phyloP scores from a whole-genome alignment of 495 filamentous ascomycete genomes.

The Evernia prunastri region DNA sequence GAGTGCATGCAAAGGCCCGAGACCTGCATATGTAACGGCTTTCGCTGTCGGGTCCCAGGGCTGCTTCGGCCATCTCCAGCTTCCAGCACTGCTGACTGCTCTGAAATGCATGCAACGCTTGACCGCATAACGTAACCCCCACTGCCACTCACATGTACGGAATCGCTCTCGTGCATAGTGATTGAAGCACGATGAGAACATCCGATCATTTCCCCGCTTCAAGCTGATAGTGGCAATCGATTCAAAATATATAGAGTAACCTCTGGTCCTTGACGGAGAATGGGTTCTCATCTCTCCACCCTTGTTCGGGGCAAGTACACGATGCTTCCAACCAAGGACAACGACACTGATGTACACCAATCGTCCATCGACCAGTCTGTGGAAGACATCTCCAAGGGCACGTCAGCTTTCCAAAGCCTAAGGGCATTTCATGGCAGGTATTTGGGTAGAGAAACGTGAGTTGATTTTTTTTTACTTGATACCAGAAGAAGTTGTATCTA shows the following conservation, averaged over 20 bases:
- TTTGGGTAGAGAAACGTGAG: constrained; percentile 14
- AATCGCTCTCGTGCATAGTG: neutral
- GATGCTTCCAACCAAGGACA: constrained; percentile 25
- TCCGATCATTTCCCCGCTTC: neutral
- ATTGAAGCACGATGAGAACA: neutral
- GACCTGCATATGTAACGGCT: neutral
- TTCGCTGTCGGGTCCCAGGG: neutral
- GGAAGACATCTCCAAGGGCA: neutral
- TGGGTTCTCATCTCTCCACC: neutral
- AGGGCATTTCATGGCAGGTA: constrained; percentile 5
- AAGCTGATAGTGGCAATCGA: neutral
- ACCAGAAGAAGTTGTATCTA: neutral
- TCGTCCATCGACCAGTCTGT: constrained; percentile 3
- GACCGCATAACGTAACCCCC: neutral
- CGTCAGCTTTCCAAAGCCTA: neutral
- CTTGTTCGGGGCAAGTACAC: constrained; percentile 15
- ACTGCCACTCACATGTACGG: neutral
- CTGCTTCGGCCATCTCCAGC: neutral
- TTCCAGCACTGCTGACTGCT: no score
- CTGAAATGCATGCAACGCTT: neutral
- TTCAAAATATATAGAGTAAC: neutral
- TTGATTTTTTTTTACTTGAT: neutral
- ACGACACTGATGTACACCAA: neutral
- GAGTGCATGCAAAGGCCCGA: neutral
- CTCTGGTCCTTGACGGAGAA: neutral